These are phyloP conservation scores for Globisporangium orthogonon DNA, from an alignment of 352 stramenopile genomes.

Conservation along the genomic window DNA sequence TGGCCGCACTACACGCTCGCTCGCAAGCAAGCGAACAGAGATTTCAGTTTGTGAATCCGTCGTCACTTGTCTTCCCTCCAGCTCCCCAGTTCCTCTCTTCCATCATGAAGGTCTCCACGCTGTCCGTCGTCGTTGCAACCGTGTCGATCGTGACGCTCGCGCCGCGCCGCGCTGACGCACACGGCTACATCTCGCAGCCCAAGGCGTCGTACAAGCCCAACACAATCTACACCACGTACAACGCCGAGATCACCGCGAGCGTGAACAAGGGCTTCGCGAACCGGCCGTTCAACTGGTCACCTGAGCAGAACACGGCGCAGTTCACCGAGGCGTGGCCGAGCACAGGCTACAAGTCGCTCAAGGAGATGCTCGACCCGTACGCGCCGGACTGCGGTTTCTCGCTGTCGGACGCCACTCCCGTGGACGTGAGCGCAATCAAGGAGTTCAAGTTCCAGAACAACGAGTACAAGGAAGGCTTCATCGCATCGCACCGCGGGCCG, in stretches of 20 bases:
- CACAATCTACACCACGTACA: constrained; percentile 19
- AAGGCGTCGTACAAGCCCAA: constrained; percentile 16
- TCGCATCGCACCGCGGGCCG: constrained; percentile 19
- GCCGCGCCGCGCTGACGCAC: constrained; percentile 6
- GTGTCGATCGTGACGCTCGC: neutral
- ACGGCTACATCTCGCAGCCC: constrained; percentile 24
- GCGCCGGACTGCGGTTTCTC: constrained; percentile 11
- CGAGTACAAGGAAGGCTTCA: constrained; percentile 11
- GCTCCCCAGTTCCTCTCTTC: too few species aligned
- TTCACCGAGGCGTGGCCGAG: constrained; percentile 10
- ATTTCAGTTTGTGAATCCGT: too few species aligned
- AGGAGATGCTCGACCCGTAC: neutral
- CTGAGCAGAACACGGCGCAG: constrained; percentile 9
- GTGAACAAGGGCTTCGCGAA: constrained; percentile 9
- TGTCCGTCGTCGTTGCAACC: neutral
- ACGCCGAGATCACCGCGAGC: constrained; percentile 22
- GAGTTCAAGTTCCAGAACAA: constrained; percentile 9
- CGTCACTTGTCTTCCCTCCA: too few species aligned
- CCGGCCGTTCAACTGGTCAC: constrained; percentile 12
- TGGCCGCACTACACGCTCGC: too few species aligned
- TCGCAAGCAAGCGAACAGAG: too few species aligned
- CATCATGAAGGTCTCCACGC: too few species aligned
- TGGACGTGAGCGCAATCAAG: constrained; percentile 14
- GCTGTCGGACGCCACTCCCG: neutral
- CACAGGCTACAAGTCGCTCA: constrained; percentile 3